These are phyloP conservation scores for Mycena rosella DNA, from an alignment of 768 basidiomycete genomes.

Conservation along the genomic window DNA sequence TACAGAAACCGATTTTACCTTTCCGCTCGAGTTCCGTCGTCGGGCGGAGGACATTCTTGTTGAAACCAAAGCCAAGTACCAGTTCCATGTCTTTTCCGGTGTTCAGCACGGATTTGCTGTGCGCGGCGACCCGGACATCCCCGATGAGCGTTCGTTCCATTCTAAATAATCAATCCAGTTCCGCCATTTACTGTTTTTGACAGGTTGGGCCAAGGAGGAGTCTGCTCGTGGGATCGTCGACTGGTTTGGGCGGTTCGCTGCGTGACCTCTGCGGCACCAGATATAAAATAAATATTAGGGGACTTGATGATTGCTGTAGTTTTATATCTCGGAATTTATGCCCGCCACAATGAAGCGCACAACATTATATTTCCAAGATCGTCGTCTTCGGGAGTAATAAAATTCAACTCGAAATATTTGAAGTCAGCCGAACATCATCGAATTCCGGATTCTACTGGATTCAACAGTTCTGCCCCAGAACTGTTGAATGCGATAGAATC, in stretches of 20 bases:
- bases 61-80: conserved; percentile 63
- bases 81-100: conserved; percentile 69
- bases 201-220: conserved; percentile 74
- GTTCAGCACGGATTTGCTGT: conserved; percentile 63
- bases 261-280: background rate
- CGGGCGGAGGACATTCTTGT: conserved; percentile 69
- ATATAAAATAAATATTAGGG: too few relatives aligned
- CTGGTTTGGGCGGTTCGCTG: conserved; percentile 65
- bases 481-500: too few relatives aligned
- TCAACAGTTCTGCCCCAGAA: too few relatives aligned
- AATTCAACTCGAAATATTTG: too few relatives aligned
- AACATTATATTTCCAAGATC: too few relatives aligned
- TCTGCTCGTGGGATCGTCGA: conserved; percentile 61
- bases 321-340: too few relatives aligned
- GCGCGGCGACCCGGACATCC: conserved; percentile 56
- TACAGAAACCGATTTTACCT: conserved; percentile 67
- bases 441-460: too few relatives aligned
- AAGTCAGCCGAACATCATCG: too few relatives aligned
- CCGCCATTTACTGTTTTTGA: background rate
- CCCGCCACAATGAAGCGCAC: too few relatives aligned
- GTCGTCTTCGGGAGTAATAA: too few relatives aligned
- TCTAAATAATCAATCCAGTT: too few relatives aligned
- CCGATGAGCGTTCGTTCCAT: conserved; percentile 42
- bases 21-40: conserved; percentile 65
- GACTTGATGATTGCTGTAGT: too few relatives aligned